These are phyloP conservation scores for Cymbidium sinense DNA, from an alignment of 106 monocot genomes.

Conservation along the genomic window DNA sequence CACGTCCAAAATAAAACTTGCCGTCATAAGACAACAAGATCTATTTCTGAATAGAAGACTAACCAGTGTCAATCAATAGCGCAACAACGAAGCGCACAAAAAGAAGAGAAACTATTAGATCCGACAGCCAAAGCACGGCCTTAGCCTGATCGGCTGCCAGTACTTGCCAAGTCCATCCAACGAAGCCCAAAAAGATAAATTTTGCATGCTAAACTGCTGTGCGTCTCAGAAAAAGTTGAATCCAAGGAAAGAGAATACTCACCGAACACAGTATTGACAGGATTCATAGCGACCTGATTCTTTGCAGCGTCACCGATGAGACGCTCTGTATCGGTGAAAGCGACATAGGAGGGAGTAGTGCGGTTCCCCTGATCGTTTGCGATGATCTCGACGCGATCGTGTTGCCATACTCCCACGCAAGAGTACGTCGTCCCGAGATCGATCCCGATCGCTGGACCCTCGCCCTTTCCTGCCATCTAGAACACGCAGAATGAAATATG, in stretches of 20 bases:
- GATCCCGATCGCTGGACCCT: conserved; percentile 79
- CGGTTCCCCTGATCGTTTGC: conserved; percentile 81
- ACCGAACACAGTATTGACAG: conserved; percentile 80
- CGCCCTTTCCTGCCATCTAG: conserved; percentile 46
- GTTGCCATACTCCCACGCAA: conserved; percentile 83
- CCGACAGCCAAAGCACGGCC: no score
- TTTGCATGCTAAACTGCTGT: no score
- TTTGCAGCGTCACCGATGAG: conserved; percentile 58
- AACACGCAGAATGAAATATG: background rate
- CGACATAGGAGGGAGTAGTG: conserved; percentile 74
- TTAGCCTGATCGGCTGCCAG: no score
- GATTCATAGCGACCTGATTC: conserved; percentile 66
- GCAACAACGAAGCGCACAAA: no score
- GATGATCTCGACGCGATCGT: conserved; percentile 85
- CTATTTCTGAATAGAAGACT: no score
- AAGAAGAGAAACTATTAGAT: no score
- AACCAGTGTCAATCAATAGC: no score
- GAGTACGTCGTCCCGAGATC: conserved; percentile 80
- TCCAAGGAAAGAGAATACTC: conserved; percentile 5
- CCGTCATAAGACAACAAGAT: no score
- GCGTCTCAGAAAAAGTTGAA: no score
- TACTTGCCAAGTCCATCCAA: no score
- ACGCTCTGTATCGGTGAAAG: conserved; percentile 51
- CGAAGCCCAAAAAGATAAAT: no score
- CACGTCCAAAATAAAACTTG: no score